These are phyloP conservation scores for Fusarium nodosum DNA, from an alignment of 2,329 filamentous ascomycete species.

Conservation along the genomic window DNA sequence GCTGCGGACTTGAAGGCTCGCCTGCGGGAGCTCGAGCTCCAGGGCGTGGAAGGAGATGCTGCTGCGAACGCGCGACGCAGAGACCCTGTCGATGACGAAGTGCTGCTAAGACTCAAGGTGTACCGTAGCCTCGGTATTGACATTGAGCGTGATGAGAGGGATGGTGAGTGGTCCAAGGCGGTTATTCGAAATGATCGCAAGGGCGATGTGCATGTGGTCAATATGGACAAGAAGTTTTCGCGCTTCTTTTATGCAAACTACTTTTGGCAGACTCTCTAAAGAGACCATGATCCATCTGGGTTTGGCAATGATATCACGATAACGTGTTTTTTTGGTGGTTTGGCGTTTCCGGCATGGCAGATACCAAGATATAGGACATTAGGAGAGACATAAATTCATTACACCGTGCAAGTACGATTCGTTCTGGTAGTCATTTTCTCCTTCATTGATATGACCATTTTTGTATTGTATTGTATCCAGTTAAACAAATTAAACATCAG, in stretches of 20 bases:
- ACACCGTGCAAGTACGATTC: background rate
- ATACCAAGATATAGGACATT: conserved; percentile 35
- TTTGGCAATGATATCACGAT: conserved; percentile 17
- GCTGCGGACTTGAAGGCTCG: conserved; percentile 80
- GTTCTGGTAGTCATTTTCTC: background rate
- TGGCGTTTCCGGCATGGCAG: conserved; percentile 40
- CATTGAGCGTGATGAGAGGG: conserved; percentile 79
- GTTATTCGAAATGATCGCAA: conserved; percentile 87
- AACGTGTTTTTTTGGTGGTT: conserved; percentile 23
- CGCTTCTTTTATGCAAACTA: conserved; percentile 95
- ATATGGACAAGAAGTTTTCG: conserved; percentile 93
- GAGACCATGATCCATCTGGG: background rate
- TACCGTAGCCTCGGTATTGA: conserved; percentile 94
- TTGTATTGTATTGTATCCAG: background rate
- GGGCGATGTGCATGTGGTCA: conserved; percentile 94
- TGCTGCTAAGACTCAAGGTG: conserved; percentile 84
- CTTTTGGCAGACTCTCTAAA: conserved; percentile 88
- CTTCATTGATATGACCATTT: background rate
- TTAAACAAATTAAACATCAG: background rate
- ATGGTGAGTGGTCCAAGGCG: conserved; percentile 86
- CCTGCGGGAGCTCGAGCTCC: conserved; percentile 85
- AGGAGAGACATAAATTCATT: background rate
- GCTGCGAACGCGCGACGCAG: conserved; percentile 49
- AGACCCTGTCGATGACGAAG: conserved; percentile 72
- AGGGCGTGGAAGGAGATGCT: conserved; percentile 81